phyloP scores from a whole-genome alignment of 208 protist genomes.

The Acanthamoeba royreba region DNA sequence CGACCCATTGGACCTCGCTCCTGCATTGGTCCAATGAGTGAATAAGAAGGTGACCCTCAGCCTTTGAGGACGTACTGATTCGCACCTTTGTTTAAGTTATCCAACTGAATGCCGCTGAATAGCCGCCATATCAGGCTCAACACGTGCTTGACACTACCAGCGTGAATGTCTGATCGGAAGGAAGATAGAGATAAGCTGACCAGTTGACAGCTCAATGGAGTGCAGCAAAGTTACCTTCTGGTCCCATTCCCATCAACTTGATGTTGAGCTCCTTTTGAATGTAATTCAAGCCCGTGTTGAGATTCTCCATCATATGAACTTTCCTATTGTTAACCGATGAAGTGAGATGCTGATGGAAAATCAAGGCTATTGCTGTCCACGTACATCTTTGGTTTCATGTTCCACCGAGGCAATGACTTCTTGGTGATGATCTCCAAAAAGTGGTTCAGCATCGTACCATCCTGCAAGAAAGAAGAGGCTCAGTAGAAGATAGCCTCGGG shows the following conservation, averaged over 20 bases:
- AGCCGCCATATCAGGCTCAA: not conserved
- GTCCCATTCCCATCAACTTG: not conserved
- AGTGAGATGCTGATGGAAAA: not conserved
- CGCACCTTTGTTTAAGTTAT: not conserved
- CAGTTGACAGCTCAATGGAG: no score
- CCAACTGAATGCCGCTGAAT: not conserved
- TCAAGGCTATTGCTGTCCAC: not conserved
- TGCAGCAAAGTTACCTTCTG: not conserved
- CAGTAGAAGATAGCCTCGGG: no score
- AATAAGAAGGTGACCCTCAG: no score
- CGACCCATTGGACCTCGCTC: not conserved
- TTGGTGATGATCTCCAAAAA: not conserved
- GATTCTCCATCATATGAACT: not conserved
- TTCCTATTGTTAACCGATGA: not conserved
- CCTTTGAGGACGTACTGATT: no score
- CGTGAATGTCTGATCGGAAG: not conserved
- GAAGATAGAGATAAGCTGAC: no score
- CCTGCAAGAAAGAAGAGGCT: not conserved
- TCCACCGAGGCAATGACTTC: not conserved
- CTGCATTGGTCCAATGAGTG: no score
- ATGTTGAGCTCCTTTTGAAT: not conserved
- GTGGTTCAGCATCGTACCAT: not conserved
- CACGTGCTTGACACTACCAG: not conserved
- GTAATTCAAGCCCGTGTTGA: not conserved
- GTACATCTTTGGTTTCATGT: not conserved